Percentiles rank a stretch among this genome's conserved stretches.
These are phyloP conservation scores for Erodium moschatum DNA, from an alignment of 441 rosid species.

Conservation along the genomic window DNA sequence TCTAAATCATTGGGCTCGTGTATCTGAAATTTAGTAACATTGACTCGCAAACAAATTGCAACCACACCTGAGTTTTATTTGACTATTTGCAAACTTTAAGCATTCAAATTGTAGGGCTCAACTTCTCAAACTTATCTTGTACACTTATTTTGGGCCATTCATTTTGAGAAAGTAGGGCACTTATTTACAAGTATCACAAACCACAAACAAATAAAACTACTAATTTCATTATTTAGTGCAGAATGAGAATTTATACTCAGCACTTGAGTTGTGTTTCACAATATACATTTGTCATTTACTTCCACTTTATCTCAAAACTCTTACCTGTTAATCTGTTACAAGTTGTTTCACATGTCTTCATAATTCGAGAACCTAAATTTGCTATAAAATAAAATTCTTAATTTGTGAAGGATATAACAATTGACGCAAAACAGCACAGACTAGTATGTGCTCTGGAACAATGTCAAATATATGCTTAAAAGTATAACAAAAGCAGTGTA, in stretches of 20 bases:
- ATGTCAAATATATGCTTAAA: background rate
- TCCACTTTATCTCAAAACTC: too few species aligned
- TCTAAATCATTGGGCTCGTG: background rate
- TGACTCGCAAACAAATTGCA: background rate
- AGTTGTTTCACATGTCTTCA: too few species aligned
- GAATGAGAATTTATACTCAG: too few species aligned
- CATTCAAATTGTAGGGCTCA: background rate
- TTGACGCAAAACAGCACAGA: background rate
- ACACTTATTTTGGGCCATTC: background rate
- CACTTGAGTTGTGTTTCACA: too few species aligned
- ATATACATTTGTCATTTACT: too few species aligned
- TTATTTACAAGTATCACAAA: background rate
- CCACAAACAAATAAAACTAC: too few species aligned
- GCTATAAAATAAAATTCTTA: background rate
- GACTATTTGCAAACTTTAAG: background rate
- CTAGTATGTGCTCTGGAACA: background rate
- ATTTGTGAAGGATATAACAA: background rate
- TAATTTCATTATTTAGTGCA: too few species aligned
- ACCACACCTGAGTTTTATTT: background rate
- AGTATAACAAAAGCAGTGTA: background rate
- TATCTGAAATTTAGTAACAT: background rate
- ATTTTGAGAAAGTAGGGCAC: too few species aligned
- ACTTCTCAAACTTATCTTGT: too few species aligned
- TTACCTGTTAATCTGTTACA: too few species aligned
- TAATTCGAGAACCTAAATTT: too few species aligned